These are phyloP conservation scores for Thielaviopsis punctulata DNA, from an alignment of 2,329 filamentous ascomycete genomes.

Conservation along the genomic window DNA sequence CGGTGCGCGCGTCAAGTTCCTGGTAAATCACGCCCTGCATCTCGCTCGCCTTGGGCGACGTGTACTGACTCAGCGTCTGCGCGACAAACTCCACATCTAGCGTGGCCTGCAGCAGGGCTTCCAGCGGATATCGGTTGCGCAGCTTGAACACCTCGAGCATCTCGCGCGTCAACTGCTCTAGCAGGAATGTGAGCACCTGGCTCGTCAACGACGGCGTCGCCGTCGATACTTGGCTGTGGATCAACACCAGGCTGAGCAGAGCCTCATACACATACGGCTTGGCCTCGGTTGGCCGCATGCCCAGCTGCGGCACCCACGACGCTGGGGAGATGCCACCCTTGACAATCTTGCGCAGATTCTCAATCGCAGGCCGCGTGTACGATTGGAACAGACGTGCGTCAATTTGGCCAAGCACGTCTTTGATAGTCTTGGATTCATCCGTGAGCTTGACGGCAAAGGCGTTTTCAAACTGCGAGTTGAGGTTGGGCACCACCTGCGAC, in stretches of 20 bases:
- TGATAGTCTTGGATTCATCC: constrained; percentile 82
- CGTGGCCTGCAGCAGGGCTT: constrained; percentile 87
- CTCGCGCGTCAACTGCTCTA: constrained; percentile 63
- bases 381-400: constrained; percentile 81
- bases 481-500: constrained; percentile 62
- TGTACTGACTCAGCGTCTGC: constrained; percentile 81
- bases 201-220: constrained; percentile 59
- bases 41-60: constrained; percentile 63
- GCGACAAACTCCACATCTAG: constrained; percentile 94
- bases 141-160: constrained; percentile 66
- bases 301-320: constrained; percentile 48
- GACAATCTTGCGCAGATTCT: constrained; percentile 52
- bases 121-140: constrained; percentile 52
- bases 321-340: constrained; percentile 52
- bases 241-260: constrained; percentile 69
- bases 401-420: constrained; percentile 79
- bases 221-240: constrained; percentile 78
- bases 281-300: constrained; percentile 51
- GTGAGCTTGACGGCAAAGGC: constrained; percentile 88
- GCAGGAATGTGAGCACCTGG: constrained; percentile 69
- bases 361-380: constrained; percentile 66
- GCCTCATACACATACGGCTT: constrained; percentile 79
- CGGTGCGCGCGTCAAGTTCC: constrained; percentile 74
- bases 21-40: constrained; percentile 83
- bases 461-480: constrained; percentile 87